Percentiles rank a stretch among this genome's conserved stretches.
Evolutionary conservation across 2,329 filamentous ascomycete genomes (phyloP).

Genomic region (Colletotrichum cereale): DNA sequence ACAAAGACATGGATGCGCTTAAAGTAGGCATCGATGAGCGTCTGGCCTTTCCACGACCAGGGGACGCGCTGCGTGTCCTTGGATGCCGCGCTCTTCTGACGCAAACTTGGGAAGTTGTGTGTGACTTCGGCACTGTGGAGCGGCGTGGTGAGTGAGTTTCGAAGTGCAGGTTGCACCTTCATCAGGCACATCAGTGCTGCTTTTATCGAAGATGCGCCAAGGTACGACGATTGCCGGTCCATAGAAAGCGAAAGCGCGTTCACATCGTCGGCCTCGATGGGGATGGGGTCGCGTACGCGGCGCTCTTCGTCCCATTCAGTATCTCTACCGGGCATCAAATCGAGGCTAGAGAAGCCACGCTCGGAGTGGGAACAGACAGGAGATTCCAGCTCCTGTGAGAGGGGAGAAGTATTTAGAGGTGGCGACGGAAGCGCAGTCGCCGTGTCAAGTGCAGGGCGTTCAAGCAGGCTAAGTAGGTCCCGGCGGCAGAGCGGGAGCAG

Average conservation of each 20-base stretch:
- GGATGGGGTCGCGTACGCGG: slow-evolving; percentile 65
- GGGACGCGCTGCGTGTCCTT: slow-evolving; percentile 64
- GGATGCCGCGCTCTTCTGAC: slow-evolving; percentile 56
- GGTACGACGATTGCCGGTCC: slow-evolving; percentile 73
- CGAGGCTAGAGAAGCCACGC: slow-evolving; percentile 64
- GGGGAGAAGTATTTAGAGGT: slow-evolving; percentile 63
- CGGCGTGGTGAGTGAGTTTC: slow-evolving; percentile 59
- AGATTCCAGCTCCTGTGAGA: slow-evolving; percentile 62
- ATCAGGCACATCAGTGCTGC: slow-evolving; percentile 80
- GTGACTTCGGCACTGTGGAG: slow-evolving; percentile 61
- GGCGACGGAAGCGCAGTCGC: slow-evolving; percentile 62
- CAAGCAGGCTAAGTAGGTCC: slow-evolving; percentile 69
- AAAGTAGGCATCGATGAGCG: slow-evolving; percentile 81
- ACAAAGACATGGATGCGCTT: slow-evolving; percentile 78
- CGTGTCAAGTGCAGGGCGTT: slow-evolving; percentile 58
- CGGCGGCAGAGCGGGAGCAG: slow-evolving; percentile 68
- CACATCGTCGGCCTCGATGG: slow-evolving; percentile 72
- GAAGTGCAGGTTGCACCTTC: slow-evolving; percentile 64
- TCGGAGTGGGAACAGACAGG: slow-evolving; percentile 64
- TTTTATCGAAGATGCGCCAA: slow-evolving; percentile 81
- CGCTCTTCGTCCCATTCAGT: slow-evolving; percentile 76
- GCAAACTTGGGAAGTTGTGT: slow-evolving; percentile 58
- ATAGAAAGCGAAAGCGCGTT: slow-evolving; percentile 70
- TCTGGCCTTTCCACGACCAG: slow-evolving; percentile 75
- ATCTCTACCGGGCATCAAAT: slow-evolving; percentile 76